Evolutionary conservation across 257 asterid species (phyloP).

Genomic region (Paulownia fortunei): DNA sequence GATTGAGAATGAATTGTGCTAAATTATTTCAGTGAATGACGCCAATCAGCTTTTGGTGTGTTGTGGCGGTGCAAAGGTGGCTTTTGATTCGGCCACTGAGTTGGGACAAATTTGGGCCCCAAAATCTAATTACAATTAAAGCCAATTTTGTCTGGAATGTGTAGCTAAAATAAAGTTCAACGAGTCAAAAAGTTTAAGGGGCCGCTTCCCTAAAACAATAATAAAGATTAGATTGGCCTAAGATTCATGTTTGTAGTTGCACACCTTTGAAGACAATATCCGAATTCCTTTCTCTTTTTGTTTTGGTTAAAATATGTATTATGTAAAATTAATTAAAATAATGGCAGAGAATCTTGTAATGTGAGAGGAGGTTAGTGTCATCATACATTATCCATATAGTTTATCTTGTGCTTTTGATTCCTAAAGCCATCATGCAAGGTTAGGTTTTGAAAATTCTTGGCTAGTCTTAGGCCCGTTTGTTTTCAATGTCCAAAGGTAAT

Average conservation of each 20-base stretch:
- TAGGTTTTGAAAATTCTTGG: neutral
- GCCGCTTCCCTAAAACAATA: conserved; percentile 1
- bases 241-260: conserved; percentile 25
- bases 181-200: conserved; percentile 27
- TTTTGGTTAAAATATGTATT: neutral
- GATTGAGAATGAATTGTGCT: neutral
- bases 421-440: neutral
- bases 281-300: neutral
- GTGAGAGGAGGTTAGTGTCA: neutral
- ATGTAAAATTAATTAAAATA: neutral
- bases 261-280: conserved; percentile 24
- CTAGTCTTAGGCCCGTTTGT: no score
- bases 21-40: neutral
- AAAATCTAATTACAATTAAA: conserved; percentile 27
- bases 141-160: conserved; percentile 38
- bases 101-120: conserved; percentile 38
- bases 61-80: conserved; percentile 43
- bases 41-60: conserved; percentile 25
- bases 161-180: conserved; percentile 31
- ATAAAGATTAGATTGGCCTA: neutral
- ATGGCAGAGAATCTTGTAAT: neutral
- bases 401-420: neutral
- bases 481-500: no score
- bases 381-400: neutral
- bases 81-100: conserved; percentile 22